These are phyloP conservation scores for Lentinula lateritia DNA, from an alignment of 768 basidiomycete species.

Conservation along the genomic window DNA sequence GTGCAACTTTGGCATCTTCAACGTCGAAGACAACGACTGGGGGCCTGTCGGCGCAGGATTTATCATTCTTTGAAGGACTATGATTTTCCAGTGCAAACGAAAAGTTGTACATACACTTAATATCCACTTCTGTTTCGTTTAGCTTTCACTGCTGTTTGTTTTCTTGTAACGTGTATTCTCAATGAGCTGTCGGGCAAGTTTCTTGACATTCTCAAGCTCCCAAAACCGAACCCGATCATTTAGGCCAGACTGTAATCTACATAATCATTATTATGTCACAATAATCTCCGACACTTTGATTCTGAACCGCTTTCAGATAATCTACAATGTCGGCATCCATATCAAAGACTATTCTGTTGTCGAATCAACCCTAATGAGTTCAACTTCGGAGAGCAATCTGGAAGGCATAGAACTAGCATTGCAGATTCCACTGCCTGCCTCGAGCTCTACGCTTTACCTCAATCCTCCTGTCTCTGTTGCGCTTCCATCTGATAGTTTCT, in stretches of 20 bases:
- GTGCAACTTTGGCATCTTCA: neutral
- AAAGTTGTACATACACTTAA: neutral
- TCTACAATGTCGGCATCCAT: no score
- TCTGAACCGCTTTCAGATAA: no score
- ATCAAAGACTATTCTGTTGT: neutral
- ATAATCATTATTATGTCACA: no score
- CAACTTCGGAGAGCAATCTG: neutral
- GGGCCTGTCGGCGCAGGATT: constrained; percentile 75
- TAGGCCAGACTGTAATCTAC: no score
- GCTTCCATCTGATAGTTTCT: neutral
- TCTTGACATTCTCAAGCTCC: no score
- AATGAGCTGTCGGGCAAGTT: no score
- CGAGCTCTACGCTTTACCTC: neutral
- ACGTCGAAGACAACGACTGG: constrained; percentile 20
- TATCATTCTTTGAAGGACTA: constrained; percentile 83
- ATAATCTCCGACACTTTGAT: no score
- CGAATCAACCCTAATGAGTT: neutral
- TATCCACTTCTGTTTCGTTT: neutral
- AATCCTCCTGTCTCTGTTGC: neutral
- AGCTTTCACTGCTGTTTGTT: neutral
- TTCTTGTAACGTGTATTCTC: neutral
- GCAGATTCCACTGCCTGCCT: neutral
- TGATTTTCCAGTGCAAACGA: constrained; percentile 16
- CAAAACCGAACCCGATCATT: no score
- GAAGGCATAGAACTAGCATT: neutral